phyloP scores from a whole-genome alignment of 805 yeast genomes.

The Metschnikowia kofuensis region DNA sequence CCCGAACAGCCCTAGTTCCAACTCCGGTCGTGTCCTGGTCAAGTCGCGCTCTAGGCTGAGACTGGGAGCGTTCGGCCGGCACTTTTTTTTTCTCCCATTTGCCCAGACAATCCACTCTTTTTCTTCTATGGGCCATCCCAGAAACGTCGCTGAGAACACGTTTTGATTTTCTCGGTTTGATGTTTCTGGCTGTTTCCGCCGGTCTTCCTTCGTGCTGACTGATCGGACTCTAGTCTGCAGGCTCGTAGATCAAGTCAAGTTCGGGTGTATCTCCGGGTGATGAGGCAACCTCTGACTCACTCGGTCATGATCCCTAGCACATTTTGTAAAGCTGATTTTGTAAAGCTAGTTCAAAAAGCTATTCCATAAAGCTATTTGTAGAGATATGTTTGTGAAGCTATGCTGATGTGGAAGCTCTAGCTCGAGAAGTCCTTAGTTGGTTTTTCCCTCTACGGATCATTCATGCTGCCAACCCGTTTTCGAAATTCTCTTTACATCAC shows the following conservation, averaged over 20 bases:
- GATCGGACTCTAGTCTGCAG: conserved; percentile 13
- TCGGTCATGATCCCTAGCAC: conserved; percentile 52
- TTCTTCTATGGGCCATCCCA: conserved; percentile 15
- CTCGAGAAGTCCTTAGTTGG: too few relatives aligned
- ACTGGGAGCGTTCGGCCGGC: background rate
- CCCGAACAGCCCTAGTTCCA: background rate
- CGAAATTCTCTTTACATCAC: too few relatives aligned
- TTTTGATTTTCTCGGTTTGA: conserved; percentile 11
- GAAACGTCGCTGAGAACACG: conserved; percentile 16
- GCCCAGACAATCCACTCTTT: conserved; percentile 1
- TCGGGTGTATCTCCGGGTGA: conserved; percentile 55
- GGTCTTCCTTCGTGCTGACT: conserved; percentile 15
- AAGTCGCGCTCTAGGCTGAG: background rate
- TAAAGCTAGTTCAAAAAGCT: too few relatives aligned
- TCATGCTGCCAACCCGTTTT: too few relatives aligned
- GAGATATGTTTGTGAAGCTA: too few relatives aligned
- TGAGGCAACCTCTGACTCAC: conserved; percentile 42
- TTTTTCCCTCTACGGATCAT: too few relatives aligned
- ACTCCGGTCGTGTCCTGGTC: background rate
- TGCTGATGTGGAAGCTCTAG: too few relatives aligned
- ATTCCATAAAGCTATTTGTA: too few relatives aligned
- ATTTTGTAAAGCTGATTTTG: conserved; percentile 13
- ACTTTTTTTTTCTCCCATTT: background rate
- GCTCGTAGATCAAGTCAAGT: conserved; percentile 14
- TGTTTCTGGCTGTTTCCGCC: conserved; percentile 18